Evolutionary conservation across 1,284 basidiomycete species (phyloP).

Genomic region (Papiliotrema laurentii): DNA sequence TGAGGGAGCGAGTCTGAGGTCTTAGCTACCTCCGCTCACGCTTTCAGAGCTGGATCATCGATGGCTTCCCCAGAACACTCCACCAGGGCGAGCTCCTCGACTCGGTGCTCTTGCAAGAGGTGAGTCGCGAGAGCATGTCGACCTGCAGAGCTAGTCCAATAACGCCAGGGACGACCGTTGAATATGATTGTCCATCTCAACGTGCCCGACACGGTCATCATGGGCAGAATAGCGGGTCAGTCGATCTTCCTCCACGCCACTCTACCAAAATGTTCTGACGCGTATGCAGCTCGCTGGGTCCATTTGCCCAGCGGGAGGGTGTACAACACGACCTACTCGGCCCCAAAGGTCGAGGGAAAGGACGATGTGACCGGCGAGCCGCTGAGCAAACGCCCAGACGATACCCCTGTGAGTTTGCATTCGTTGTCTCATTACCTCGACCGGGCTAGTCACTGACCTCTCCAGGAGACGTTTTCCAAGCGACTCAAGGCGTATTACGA

Average conservation of each 20-base stretch:
- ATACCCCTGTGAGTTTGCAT: slow-evolving; percentile 82
- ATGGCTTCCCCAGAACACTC: slow-evolving; percentile 93
- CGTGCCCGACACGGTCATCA: slow-evolving; percentile 84
- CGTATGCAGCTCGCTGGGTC: slow-evolving; percentile 71
- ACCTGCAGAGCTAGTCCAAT: slow-evolving; percentile 2
- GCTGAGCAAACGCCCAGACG: slow-evolving; percentile 82
- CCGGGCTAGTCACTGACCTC: too few relatives aligned
- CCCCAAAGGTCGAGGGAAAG: slow-evolving; percentile 74
- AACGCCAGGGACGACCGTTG: slow-evolving; percentile 54
- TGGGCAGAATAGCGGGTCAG: slow-evolving; percentile 72
- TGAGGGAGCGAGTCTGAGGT: slow-evolving; percentile 9
- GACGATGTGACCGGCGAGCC: slow-evolving; percentile 93
- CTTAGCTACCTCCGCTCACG: not conserved
- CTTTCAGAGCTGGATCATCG: slow-evolving; percentile 70
- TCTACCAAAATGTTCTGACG: not conserved
- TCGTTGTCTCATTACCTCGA: too few relatives aligned
- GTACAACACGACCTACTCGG: slow-evolving; percentile 89
- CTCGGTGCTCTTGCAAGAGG: slow-evolving; percentile 40
- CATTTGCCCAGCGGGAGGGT: slow-evolving; percentile 89
- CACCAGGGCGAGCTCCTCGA: slow-evolving; percentile 84
- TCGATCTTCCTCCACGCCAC: too few relatives aligned
- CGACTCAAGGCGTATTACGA: slow-evolving; percentile 77
- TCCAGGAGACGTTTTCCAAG: slow-evolving; percentile 73
- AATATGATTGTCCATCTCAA: slow-evolving; percentile 87
- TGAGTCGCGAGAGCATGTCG: slow-evolving; percentile 27